These are phyloP conservation scores for Wickerhamomyces sp. DNA, from an alignment of 1,139 yeast species.

Conservation along the genomic window DNA sequence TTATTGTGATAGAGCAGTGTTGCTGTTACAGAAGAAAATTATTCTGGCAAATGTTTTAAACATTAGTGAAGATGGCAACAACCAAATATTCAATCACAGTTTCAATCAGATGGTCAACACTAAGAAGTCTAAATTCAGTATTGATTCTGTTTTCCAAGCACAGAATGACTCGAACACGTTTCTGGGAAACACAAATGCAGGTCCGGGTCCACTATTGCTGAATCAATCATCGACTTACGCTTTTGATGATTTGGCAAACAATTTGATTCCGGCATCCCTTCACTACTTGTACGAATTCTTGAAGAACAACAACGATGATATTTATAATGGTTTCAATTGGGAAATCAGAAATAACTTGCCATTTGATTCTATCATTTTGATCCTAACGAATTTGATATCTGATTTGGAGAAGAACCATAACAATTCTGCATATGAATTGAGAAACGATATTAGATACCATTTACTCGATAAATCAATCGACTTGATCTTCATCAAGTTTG, in stretches of 20 bases:
- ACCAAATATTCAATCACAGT: conserved; percentile 20
- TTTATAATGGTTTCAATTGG: conserved; percentile 44
- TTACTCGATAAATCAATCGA: conserved; percentile 26
- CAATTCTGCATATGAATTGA: conserved; percentile 21
- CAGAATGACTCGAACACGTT: conserved; percentile 2
- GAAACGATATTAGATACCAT: conserved; percentile 26
- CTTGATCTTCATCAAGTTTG: conserved; percentile 25
- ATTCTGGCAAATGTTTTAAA: conserved; percentile 22
- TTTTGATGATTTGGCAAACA: conserved; percentile 46
- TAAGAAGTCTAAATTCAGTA: conserved; percentile 19
- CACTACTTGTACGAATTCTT: conserved; percentile 51
- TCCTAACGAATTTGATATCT: conserved; percentile 47
- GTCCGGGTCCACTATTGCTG: conserved; percentile 3
- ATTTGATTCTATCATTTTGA: conserved; percentile 50
- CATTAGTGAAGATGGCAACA: conserved; percentile 21
- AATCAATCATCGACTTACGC: conserved; percentile 12
- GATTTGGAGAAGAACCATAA: conserved; percentile 39
- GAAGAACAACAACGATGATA: conserved; percentile 26
- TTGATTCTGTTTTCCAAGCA: conserved; percentile 11
- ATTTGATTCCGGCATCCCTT: conserved; percentile 51
- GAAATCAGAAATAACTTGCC: conserved; percentile 55
- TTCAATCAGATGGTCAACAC: conserved; percentile 24
- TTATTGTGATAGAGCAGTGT: conserved; percentile 50
- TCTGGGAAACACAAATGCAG: conserved; percentile 24
- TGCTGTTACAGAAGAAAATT: conserved; percentile 51